Base-by-base conservation (phyloP, 768 basidiomycete species). In the Cystofilobasidium ferigula region DNA sequence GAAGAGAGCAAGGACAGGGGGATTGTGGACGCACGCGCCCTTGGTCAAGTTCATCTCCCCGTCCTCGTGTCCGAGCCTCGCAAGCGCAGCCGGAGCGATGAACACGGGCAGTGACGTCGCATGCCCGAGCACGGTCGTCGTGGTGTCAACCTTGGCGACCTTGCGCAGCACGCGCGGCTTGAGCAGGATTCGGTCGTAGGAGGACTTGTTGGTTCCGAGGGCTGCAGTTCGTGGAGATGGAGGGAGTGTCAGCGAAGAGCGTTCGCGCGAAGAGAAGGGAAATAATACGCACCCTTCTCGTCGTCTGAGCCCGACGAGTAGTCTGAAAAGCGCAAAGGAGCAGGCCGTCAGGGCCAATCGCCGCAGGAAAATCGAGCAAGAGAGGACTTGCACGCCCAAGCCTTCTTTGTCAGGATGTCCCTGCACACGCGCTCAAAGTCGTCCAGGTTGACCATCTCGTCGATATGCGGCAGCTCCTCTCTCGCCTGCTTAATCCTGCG, bases 21-120 rank as follows among this genome's bases (percentile, higher is more conserved):
- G n/a, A n/a, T n/a, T n/a, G n/a, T n/a, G n/a, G n/a, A 56, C 54
- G 26, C 24, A 56, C 59, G 67, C 67, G 51, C 67, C 67, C 35
- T 43, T 59, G 3, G 57, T 60, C 16, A 68, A n/a, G 38, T 68
- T 68, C 67, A 63, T 63, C 47, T 68, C 67, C 4, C 67, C 67
- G 36, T 68, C 67, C 24, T 68, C 67, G 42, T 57, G 45, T 48
- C 67, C 67, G 16, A 68, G 57, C 42, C 67, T 34, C 7, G 67
- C 67, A 43, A 68, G 62, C 56, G 67, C 67, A 1, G 67, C 67
- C 5, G 67, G 67, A 18, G 65, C 38, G 30, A 67, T 61, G 36
- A 45, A 68, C 28, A 68, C 53, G 13, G 67, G 67, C 5, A 63
- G 48, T 5, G 34, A 47, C 18, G 61, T 38, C 57, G 62, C 48